Percentiles rank a stretch among this genome's conserved stretches.
Conservation (phyloP, 1,284 basidiomycete genomes). For the Quambalaria eucalypti region DNA sequence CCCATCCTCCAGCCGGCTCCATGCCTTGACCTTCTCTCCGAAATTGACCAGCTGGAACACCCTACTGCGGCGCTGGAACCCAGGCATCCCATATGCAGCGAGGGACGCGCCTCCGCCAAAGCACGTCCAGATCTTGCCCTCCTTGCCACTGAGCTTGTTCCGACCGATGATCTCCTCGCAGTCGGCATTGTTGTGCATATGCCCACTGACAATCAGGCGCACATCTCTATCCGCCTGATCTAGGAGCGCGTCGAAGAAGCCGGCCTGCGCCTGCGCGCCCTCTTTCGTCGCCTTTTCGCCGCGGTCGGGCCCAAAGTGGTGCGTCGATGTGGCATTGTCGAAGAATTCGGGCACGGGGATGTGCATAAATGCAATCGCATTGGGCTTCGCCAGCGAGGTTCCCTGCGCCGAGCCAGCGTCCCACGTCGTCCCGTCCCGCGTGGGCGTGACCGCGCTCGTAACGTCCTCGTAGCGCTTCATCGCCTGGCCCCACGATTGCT, state of each 20-base stretch:
- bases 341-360: conserved; percentile 44
- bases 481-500: conserved; percentile 5
- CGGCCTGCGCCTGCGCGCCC: conserved; percentile 7
- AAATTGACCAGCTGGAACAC: background rate
- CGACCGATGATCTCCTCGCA: conserved; percentile 73
- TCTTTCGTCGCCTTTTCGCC: background rate
- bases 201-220: conserved; percentile 33
- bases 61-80: background rate
- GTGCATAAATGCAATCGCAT: conserved; percentile 38
- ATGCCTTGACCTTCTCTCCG: background rate
- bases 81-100: conserved; percentile 19
- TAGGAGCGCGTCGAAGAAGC: conserved; percentile 31
- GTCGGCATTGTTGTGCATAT: conserved; percentile 55
- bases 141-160: conserved; percentile 52
- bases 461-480: background rate
- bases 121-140: conserved; percentile 66
- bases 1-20: background rate
- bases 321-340: conserved; percentile 8
- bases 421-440: conserved; percentile 7
- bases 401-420: conserved; percentile 13
- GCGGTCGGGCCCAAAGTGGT: background rate
- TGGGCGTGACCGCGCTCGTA: background rate
- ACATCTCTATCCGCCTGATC: conserved; percentile 12
- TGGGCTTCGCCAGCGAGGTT: conserved; percentile 16
- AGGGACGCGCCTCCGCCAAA: conserved; percentile 70